Conservation (phyloP, 83 land plant genomes). For the Diphasiastrum complanatum region DNA sequence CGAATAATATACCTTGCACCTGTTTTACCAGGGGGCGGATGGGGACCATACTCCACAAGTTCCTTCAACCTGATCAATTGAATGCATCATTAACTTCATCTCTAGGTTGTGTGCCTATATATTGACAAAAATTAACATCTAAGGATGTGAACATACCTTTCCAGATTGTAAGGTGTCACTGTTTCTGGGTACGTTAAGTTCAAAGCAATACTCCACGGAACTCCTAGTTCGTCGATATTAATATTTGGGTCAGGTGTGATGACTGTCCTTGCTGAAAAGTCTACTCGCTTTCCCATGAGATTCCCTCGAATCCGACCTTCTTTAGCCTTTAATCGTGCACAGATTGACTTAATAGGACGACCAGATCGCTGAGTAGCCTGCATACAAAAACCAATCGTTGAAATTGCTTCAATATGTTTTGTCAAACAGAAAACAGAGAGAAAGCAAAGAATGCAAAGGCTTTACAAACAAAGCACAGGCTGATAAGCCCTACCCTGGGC, state of each 20-base stretch:
- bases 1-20: slow-evolving; percentile 98
- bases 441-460: not conserved
- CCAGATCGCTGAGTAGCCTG: slow-evolving; percentile 98
- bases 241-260: slow-evolving; percentile 99
- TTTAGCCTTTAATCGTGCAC: slow-evolving; percentile 94
- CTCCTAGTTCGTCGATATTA: slow-evolving; percentile 95
- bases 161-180: slow-evolving; percentile 96
- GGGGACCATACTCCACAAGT: slow-evolving; percentile 97
- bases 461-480: not conserved
- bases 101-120: not conserved
- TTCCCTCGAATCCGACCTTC: slow-evolving; percentile 98
- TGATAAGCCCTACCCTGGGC: slow-evolving; percentile 64
- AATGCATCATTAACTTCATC: slow-evolving; percentile 5
- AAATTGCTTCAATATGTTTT: too few relatives aligned
- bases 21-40: slow-evolving; percentile 99
- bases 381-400: slow-evolving; percentile 5
- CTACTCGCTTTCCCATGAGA: slow-evolving; percentile 98
- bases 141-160: slow-evolving; percentile 43
- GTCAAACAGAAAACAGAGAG: not conserved
- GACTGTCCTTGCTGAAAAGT: slow-evolving; percentile 97
- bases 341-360: slow-evolving; percentile 94
- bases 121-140: not conserved
- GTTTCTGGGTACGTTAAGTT: slow-evolving; percentile 97
- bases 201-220: slow-evolving; percentile 98
- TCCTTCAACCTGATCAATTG: slow-evolving; percentile 65